These are phyloP conservation scores for Globisporangium apiculatum DNA, from an alignment of 352 stramenopile genomes.

Conservation along the genomic window DNA sequence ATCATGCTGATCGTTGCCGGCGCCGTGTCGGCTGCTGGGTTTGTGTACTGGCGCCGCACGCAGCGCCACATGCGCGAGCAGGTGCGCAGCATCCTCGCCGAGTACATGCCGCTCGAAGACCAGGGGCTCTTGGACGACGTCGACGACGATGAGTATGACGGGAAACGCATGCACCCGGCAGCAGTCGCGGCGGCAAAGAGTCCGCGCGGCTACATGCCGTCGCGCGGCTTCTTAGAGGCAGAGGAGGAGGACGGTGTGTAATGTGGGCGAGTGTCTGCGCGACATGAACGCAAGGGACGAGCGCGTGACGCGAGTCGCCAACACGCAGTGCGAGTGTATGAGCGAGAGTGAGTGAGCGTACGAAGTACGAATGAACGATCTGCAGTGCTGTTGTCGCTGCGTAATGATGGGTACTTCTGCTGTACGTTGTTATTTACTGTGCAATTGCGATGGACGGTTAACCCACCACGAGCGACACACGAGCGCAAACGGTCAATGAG, in stretches of 20 bases:
- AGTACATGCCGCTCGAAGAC: constrained; percentile 96
- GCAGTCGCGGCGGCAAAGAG: constrained; percentile 70
- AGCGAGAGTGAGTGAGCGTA: background rate
- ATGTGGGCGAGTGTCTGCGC: constrained; percentile 3
- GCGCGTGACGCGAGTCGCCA: background rate
- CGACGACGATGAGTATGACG: constrained; percentile 53
- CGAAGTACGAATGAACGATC: background rate
- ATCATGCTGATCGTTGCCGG: constrained; percentile 80
- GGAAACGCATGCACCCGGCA: constrained; percentile 60
- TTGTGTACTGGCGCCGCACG: constrained; percentile 90
- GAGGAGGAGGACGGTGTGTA: constrained; percentile 76
- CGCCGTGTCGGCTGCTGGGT: constrained; percentile 61
- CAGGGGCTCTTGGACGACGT: constrained; percentile 59
- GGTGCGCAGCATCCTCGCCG: constrained; percentile 92
- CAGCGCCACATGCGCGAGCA: constrained; percentile 93
- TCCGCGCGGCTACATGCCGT: constrained; percentile 79
- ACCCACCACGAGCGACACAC: too few species aligned
- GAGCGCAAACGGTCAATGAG: background rate
- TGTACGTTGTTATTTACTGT: too few species aligned
- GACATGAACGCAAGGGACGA: background rate
- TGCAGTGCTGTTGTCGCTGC: too few species aligned
- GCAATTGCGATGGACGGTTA: too few species aligned
- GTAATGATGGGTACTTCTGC: too few species aligned
- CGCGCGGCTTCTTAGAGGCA: constrained; percentile 68
- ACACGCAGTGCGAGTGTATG: background rate